Conservation (phyloP, 2,329 filamentous ascomycete genomes). For the Cytospora piceae region DNA sequence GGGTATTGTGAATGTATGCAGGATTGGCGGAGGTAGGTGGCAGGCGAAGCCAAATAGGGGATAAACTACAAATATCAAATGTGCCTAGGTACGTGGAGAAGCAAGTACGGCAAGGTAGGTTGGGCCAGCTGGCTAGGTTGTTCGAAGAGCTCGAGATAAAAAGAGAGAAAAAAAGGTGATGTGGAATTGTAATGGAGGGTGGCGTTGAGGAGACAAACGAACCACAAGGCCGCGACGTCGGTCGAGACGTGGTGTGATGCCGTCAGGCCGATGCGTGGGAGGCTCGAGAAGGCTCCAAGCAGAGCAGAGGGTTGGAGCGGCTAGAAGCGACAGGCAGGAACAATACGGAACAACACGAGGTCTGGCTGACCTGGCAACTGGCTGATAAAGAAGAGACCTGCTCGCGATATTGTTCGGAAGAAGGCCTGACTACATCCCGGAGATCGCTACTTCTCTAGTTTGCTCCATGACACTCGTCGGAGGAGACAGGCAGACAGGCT, state of each 20-base stretch:
- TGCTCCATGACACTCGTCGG: conserved; percentile 11
- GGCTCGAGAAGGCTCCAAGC: conserved; percentile 17
- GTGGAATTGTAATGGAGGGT: conserved; percentile 25
- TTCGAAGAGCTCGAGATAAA: conserved; percentile 24
- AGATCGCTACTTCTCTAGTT: conserved; percentile 16
- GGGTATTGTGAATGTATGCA: conserved; percentile 13
- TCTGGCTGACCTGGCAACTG: not conserved
- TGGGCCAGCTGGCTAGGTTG: conserved; percentile 3
- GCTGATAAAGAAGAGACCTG: conserved; percentile 2
- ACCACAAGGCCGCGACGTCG: conserved; percentile 28
- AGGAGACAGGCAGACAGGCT: conserved; percentile 1
- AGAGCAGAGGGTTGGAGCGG: conserved; percentile 15
- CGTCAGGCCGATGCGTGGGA: conserved; percentile 8
- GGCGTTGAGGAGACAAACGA: conserved; percentile 24
- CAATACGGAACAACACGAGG: conserved; percentile 16
- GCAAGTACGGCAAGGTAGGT: conserved; percentile 17
- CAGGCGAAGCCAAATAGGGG: conserved; percentile 5
- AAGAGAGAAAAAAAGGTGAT: conserved; percentile 25
- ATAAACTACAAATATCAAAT: not conserved
- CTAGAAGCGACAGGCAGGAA: conserved; percentile 21
- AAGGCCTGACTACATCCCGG: conserved; percentile 7
- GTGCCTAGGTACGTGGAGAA: conserved; percentile 2
- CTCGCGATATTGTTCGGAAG: conserved; percentile 20
- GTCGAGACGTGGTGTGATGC: conserved; percentile 30
- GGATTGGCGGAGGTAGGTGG: conserved; percentile 9